Base-by-base conservation (phyloP, 2,329 filamentous ascomycete genomes). In the Coniochaeta hoffmannii region DNA sequence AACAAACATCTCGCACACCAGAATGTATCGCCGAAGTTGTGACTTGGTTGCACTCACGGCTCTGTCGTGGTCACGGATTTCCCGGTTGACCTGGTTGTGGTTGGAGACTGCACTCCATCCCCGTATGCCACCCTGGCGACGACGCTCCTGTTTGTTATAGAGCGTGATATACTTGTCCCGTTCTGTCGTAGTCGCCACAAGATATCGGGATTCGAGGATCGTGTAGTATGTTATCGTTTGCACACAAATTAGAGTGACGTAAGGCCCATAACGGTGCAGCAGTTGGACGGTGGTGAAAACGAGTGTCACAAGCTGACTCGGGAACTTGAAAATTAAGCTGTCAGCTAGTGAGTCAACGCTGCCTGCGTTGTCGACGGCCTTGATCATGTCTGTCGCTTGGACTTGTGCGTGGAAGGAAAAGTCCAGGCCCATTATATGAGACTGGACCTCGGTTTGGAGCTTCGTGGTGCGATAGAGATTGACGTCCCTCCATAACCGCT, bases 381-480 rank as follows among this genome's bases (percentile, higher is more conserved):
- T 53, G 52, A 53, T 53, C 14, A 53, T 35, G 35, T 53, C 52
- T 53, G 52, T 53, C 34, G 52, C 34, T 30, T 44, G 52, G 52
- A 12, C 52, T 44, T 53, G 52, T 35, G 52, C 28, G 52, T 53
- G 52, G 44, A 53, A 53, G 35, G 34, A 44, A 35, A 46, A 53
- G 19, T 44, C 34, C 34, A 53, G 44, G 52, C 52, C 44, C 52
- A 53, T 44, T 41, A 53, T 53, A 30, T 53, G 14, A 35, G 52
- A 53, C 52, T 53, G 52, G 35, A 53, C 52, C 52, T 53, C 34
- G 34, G 44, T 35, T 53, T 53, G n/a, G n/a, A 53, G 35, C 35
- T 53, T 53, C 44, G 7, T 9, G 52, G 52, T 26, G 34, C 52
- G 52, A 6, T 53, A 35, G 3, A 53, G 52, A 44, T 24, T 44